A percentile compares a stretch with the other conserved stretches of the same genome.
Evolutionary conservation across 805 yeast species (phyloP).

Genomic region (Spathaspora sp.): DNA sequence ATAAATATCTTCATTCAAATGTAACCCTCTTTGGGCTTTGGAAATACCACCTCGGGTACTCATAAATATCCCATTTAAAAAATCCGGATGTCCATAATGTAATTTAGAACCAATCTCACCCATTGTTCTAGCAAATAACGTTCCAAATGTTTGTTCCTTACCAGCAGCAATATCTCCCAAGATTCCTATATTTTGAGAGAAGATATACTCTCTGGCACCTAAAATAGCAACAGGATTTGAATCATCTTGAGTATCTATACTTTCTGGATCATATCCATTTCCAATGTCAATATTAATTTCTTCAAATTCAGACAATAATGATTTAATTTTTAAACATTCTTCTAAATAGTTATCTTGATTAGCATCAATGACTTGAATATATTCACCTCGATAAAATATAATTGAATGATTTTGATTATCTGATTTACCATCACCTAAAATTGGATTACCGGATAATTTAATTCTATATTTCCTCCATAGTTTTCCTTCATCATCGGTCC

Average conservation of each 20-base stretch:
- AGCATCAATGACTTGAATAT: constrained; percentile 92
- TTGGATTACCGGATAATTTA: constrained; percentile 89
- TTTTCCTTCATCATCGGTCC: constrained; percentile 54
- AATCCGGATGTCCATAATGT: constrained; percentile 97
- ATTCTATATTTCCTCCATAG: constrained; percentile 46
- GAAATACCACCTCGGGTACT: constrained; percentile 94
- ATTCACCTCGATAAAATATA: constrained; percentile 88
- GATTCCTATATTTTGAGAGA: constrained; percentile 88
- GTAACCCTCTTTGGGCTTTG: constrained; percentile 91
- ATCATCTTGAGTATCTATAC: constrained; percentile 11
- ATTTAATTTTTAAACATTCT: constrained; percentile 87
- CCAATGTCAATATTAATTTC: constrained; percentile 55
- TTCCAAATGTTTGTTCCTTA: constrained; percentile 95
- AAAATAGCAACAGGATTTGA: constrained; percentile 69
- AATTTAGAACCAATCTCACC: constrained; percentile 93
- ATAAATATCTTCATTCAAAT: constrained; percentile 89
- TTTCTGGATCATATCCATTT: constrained; percentile 55
- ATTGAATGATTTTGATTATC: constrained; percentile 91
- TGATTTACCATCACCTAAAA: constrained; percentile 93
- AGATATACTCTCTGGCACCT: constrained; percentile 93
- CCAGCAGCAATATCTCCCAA: constrained; percentile 97
- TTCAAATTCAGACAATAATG: constrained; percentile 88
- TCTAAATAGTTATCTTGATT: constrained; percentile 94
- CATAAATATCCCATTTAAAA: constrained; percentile 86
- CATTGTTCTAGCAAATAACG: constrained; percentile 87